phyloP scores from a whole-genome alignment of 116 monocot species.

The Posidonia oceanica region DNA sequence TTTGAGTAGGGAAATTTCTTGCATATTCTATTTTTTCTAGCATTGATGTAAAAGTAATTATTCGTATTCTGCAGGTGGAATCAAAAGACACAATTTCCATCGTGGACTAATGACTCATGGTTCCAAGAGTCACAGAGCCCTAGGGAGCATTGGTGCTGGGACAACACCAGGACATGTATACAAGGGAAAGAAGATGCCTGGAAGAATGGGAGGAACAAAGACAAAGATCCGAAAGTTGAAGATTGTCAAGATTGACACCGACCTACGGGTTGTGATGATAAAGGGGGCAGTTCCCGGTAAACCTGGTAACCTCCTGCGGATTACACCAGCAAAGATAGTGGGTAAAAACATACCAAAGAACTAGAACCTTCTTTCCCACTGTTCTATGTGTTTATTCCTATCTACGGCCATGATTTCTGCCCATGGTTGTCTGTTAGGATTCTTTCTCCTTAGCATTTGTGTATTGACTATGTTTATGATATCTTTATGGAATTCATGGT shows the following conservation, averaged over 20 bases:
- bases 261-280: constrained; percentile 69
- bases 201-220: constrained; percentile 90
- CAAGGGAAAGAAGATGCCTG: constrained; percentile 97
- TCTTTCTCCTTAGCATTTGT: too few relatives aligned
- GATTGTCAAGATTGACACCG: constrained; percentile 81
- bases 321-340: constrained; percentile 83
- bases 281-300: constrained; percentile 93
- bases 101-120: constrained; percentile 84
- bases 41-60: background rate
- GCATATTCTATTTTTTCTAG: too few relatives aligned
- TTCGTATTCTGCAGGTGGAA: constrained; percentile 45
- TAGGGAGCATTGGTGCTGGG: constrained; percentile 92
- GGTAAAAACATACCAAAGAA: constrained; percentile 93
- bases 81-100: constrained; percentile 84
- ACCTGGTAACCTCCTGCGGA: constrained; percentile 86
- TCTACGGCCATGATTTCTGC: too few relatives aligned
- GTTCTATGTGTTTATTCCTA: background rate
- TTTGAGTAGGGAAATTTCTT: too few relatives aligned
- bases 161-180: constrained; percentile 90
- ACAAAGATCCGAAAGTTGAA: constrained; percentile 82
- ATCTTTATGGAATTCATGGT: too few relatives aligned
- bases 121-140: constrained; percentile 76
- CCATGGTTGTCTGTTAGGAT: too few relatives aligned
- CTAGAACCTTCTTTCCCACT: constrained; percentile 12
- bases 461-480: too few relatives aligned